Evolutionary conservation across 2,329 filamentous ascomycete genomes (phyloP), one percentile per base, ranked within the genome.

Genomic region (Neopestalotiopsis sp.): DNA sequence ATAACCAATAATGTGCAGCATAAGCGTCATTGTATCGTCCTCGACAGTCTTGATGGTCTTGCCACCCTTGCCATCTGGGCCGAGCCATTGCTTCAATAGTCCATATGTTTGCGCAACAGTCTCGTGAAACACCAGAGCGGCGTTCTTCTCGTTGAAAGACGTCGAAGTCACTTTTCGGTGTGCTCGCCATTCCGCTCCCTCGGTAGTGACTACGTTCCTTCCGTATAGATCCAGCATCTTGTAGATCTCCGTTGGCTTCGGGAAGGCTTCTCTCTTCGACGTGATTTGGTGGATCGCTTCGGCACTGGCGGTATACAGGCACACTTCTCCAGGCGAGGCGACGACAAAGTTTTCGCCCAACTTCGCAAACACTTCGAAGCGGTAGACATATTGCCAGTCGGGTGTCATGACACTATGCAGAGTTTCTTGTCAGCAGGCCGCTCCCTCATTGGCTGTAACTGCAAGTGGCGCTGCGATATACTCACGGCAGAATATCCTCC

Each of bases 61-160:
- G 69, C 83, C 83, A 6, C 75, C 81, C 67, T 76, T 71, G 3
- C 79, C 80, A 42, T 82, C 78, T 4, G 78, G 74, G 0, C 81
- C 83, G 4, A 86, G 80, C 89, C 90, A 93, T 62, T 84, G 83
- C 45, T 80, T 77, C 38, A 92, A 74, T 86, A 93, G 86, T 13
- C 86, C 85, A 70, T 86, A 81, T 0, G 91, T 87, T 81, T 95
- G 92, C 68, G 84, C 72, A 28, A 92, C 82, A 1, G 87, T 85
- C 76, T 93, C 90, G 9, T 81, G 81, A 78, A 90, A 93, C 1
- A 92, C 89, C 32, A 92, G 78, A 14, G 85, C 84, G 67, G 93
- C 91, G 78, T 94, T 95, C 80, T 87, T 90, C 81, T 95, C 93
- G 68, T 91, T 93, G 79, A 95, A 95, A 4, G 89, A 89, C 0